Evolutionary conservation across 768 basidiomycete genomes (phyloP).

Genomic region (Amanita inopinata): DNA sequence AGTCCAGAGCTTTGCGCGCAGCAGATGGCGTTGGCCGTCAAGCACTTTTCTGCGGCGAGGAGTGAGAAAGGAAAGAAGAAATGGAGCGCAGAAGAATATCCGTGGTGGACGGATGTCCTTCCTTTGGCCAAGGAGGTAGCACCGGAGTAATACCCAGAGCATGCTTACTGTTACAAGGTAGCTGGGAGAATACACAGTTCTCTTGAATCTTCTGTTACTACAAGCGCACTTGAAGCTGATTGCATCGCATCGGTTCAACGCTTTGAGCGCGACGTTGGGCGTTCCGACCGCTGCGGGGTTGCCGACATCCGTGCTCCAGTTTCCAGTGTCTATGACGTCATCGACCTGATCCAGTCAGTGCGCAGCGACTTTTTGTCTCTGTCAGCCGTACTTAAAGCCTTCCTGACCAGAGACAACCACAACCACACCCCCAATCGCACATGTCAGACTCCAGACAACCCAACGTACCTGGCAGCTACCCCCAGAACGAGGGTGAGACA

Average conservation of each 20-base stretch:
- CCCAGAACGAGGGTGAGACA: slow-evolving; percentile 21
- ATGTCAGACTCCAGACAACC: slow-evolving; percentile 5
- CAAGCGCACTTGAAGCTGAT: no score
- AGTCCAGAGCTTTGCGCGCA: slow-evolving; percentile 7
- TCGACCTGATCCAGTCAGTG: no score
- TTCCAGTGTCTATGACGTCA: no score
- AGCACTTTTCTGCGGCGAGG: slow-evolving; percentile 6
- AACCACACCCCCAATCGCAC: neutral
- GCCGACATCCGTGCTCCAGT: no score
- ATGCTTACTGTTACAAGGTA: neutral
- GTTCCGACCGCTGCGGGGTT: no score
- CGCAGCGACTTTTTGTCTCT: no score
- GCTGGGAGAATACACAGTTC: neutral
- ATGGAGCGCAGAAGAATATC: no score
- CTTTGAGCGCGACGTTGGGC: no score
- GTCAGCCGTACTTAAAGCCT: no score
- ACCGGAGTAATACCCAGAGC: no score
- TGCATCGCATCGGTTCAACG: no score
- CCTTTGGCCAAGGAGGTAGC: neutral
- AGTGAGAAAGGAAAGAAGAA: neutral
- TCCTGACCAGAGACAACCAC: neutral
- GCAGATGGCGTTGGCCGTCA: slow-evolving; percentile 12
- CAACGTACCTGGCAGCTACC: slow-evolving; percentile 1
- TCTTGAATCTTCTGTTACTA: neutral
- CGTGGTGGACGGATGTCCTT: neutral